Evolutionary conservation across 495 filamentous ascomycete genomes (phyloP).

Genomic region (Aspergillus funiculosus): DNA sequence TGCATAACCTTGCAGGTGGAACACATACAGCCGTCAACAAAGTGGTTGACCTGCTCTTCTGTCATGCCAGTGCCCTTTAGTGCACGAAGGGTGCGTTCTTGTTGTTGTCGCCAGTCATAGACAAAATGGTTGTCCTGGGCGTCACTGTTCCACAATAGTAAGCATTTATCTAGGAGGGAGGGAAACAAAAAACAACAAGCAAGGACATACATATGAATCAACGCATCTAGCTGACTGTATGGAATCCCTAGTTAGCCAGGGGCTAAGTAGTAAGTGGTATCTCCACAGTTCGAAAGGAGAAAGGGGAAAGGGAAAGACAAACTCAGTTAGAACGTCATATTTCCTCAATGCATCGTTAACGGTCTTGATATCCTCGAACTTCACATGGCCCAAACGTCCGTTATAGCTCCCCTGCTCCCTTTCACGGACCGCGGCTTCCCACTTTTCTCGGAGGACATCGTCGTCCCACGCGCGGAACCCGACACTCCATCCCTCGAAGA

Average conservation of each 20-base stretch:
- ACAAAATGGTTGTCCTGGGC: constrained; percentile 70
- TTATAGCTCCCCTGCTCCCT: constrained; percentile 35
- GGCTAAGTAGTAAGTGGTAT: background rate
- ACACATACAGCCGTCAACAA: constrained; percentile 61
- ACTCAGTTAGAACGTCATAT: constrained; percentile 71
- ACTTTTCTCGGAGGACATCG: constrained; percentile 48
- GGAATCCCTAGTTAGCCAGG: background rate
- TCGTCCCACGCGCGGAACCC: constrained; percentile 68
- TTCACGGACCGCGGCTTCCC: constrained; percentile 48
- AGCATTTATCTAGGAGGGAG: background rate
- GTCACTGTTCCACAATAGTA: constrained; percentile 46
- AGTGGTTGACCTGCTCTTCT: constrained; percentile 57
- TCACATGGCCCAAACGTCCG: constrained; percentile 51
- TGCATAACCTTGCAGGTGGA: too few species aligned
- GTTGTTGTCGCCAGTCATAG: constrained; percentile 82
- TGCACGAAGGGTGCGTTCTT: constrained; percentile 64
- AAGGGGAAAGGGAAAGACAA: constrained; percentile 19
- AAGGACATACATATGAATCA: constrained; percentile 69
- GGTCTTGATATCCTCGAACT: constrained; percentile 61
- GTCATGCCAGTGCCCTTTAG: constrained; percentile 73
- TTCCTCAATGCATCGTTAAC: constrained; percentile 62
- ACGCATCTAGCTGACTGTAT: constrained; percentile 60
- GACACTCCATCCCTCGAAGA: constrained; percentile 91
- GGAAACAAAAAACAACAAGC: too few species aligned
- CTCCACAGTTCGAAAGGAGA: background rate